These are phyloP conservation scores for Phytophthora europaea DNA, from an alignment of 352 stramenopile genomes.

Conservation along the genomic window DNA sequence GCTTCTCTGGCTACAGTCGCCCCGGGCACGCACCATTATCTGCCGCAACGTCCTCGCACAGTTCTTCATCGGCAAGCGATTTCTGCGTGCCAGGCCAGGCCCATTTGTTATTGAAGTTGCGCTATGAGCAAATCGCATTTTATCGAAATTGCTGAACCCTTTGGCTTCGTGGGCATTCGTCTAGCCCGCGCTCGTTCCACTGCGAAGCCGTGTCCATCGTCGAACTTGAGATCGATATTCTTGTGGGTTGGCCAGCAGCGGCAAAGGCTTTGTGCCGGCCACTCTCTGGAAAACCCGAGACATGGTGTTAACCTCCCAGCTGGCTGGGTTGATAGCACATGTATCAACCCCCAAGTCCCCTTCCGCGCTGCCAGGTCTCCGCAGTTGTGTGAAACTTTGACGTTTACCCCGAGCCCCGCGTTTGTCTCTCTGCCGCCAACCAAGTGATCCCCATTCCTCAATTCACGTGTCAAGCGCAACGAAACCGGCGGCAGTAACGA, in stretches of 20 bases:
- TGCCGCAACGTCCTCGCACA: too few relatives aligned
- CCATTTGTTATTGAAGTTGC: too few relatives aligned
- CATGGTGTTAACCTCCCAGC: constrained; percentile 26
- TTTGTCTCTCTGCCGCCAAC: constrained; percentile 33
- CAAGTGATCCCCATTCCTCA: constrained; percentile 28
- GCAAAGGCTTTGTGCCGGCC: constrained; percentile 5
- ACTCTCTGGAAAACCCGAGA: constrained; percentile 34
- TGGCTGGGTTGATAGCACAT: constrained; percentile 21
- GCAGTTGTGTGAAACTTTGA: neutral
- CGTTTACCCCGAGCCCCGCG: constrained; percentile 19
- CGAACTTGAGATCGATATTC: constrained; percentile 23
- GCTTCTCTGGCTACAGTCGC: too few relatives aligned
- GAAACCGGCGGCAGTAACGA: constrained; percentile 36
- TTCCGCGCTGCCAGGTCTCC: constrained; percentile 7
- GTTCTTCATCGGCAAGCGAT: too few relatives aligned
- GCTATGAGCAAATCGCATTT: neutral
- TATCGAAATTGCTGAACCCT: neutral
- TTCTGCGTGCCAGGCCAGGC: too few relatives aligned
- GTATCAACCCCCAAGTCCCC: constrained; percentile 23
- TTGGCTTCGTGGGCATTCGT: neutral
- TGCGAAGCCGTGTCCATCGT: neutral
- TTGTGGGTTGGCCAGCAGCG: constrained; percentile 30
- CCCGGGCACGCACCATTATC: too few relatives aligned
- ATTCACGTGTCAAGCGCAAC: constrained; percentile 18
- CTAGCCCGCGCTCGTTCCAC: neutral